These are phyloP conservation scores for Metschnikowia borealis DNA, from an alignment of 805 yeast species.

Conservation along the genomic window DNA sequence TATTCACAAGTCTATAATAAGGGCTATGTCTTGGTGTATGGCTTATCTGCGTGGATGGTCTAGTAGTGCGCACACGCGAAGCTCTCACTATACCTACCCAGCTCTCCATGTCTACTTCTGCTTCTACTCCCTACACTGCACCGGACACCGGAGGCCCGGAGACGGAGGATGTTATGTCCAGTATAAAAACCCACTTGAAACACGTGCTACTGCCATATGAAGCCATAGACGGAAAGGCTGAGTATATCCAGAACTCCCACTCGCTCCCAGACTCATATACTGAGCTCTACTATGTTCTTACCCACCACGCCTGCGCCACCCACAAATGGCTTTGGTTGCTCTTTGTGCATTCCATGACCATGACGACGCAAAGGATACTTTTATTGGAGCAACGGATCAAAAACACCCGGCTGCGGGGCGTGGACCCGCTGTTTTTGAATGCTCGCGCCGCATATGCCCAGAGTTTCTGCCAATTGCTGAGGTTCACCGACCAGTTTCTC, in stretches of 20 bases:
- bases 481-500: not conserved
- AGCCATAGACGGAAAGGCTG: not conserved
- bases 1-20: no score
- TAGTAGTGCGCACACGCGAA: no score
- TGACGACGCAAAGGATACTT: not conserved
- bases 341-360: not conserved
- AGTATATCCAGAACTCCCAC: conserved; percentile 7
- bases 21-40: no score
- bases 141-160: not conserved
- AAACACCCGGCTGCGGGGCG: not conserved
- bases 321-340: conserved; percentile 13
- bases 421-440: not conserved
- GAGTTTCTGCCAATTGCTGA: not conserved
- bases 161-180: not conserved
- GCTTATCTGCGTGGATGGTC: no score
- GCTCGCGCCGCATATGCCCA: conserved; percentile 4
- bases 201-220: conserved; percentile 2
- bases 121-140: not conserved
- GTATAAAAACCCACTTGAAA: conserved; percentile 4
- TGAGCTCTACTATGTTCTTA: conserved; percentile 11
- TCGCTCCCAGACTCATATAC: conserved; percentile 10
- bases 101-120: not conserved
- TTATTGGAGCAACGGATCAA: not conserved
- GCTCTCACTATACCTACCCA: not conserved
- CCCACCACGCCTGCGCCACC: conserved; percentile 2